Conservation (phyloP, 2,329 filamentous ascomycete genomes). For the Colletotrichum chlorophyti region DNA sequence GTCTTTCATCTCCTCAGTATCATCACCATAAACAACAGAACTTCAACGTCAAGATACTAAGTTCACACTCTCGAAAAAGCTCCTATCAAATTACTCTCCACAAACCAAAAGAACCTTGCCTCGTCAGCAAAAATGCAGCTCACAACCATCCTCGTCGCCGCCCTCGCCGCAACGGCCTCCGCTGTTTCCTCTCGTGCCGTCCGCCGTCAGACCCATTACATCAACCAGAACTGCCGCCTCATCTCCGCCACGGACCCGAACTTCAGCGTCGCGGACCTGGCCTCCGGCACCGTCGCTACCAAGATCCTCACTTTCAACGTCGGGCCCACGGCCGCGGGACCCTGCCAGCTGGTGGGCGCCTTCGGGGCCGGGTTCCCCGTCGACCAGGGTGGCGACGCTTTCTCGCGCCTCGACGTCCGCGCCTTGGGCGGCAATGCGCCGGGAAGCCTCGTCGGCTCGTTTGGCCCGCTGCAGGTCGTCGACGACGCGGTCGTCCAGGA, state of each 20-base stretch:
- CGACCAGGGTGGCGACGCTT: slow-evolving; percentile 10
- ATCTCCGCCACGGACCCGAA: slow-evolving; percentile 12
- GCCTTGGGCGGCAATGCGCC: background rate
- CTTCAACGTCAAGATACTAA: background rate
- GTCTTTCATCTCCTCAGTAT: background rate
- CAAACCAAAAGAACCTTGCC: background rate
- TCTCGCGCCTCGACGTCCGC: slow-evolving; percentile 20
- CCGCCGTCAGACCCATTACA: slow-evolving; percentile 3
- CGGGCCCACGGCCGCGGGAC: slow-evolving; percentile 4
- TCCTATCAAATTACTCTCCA: background rate
- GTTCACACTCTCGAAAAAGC: background rate
- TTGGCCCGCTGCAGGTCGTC: slow-evolving; percentile 13
- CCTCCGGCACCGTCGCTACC: slow-evolving; percentile 8
- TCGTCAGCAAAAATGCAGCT: slow-evolving; percentile 14
- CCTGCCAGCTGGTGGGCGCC: slow-evolving; percentile 19
- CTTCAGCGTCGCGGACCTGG: slow-evolving; percentile 18
- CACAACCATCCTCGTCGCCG: slow-evolving; percentile 14
- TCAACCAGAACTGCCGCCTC: slow-evolving; percentile 3
- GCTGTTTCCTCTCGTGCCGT: slow-evolving; percentile 1
- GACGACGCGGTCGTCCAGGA: background rate
- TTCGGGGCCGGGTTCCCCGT: slow-evolving; percentile 17
- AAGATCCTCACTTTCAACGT: slow-evolving; percentile 13
- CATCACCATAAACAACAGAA: slow-evolving; percentile 6
- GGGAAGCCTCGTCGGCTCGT: slow-evolving; percentile 13
- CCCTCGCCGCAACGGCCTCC: slow-evolving; percentile 2